Evolutionary conservation across 495 filamentous ascomycete species (phyloP), one percentile per base, ranked within the genome.

Genomic region (Chaetomium fimeti): DNA sequence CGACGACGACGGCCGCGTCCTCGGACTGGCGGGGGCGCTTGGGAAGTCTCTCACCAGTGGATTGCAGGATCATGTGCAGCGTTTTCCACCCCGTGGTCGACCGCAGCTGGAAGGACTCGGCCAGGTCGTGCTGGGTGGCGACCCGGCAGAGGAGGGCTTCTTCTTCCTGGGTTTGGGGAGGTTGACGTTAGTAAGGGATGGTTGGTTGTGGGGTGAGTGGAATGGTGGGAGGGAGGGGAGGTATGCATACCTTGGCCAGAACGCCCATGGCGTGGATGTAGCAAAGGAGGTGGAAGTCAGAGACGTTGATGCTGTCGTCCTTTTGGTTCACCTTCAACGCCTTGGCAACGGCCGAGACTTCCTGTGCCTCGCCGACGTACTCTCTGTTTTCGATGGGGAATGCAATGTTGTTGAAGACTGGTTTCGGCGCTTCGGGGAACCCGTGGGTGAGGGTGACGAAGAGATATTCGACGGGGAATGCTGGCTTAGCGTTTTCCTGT

Each of bases 391-490:
- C 94, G 72, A 97, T 88, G 12, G 93, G 88, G 75, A 97, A 99
- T 18, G 75, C 80, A 57, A 83, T 81, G 16, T 81, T 76, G 22
- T 71, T 84, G 77, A 98, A 98, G 16, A 87, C 62, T 6, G 92
- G 91, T 36, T 84, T 85, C 6, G 90, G 82, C 32, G 88, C 80
- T 48, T 86, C 92, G 1, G 95, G 95, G 78, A 98, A 97, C 47
- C 95, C 94, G 72, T 99, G 93, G 9, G 94, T 99, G 48, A 99
- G 84, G 8, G 94, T 97, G 59, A 97, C 91, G 36, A 97, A 86
- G 36, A 99, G 83, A 74, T 97, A 99, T 70, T 98, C 95, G 36
- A 96, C 93, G 0, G 94, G 94, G 74, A 99, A 99, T 53, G 88
- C 85, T 3, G 95, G 94, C 71, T 97, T 97, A 29, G 95, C 94